Evolutionary conservation across 768 basidiomycete genomes (phyloP).

Genomic region (Amanita rimosa): DNA sequence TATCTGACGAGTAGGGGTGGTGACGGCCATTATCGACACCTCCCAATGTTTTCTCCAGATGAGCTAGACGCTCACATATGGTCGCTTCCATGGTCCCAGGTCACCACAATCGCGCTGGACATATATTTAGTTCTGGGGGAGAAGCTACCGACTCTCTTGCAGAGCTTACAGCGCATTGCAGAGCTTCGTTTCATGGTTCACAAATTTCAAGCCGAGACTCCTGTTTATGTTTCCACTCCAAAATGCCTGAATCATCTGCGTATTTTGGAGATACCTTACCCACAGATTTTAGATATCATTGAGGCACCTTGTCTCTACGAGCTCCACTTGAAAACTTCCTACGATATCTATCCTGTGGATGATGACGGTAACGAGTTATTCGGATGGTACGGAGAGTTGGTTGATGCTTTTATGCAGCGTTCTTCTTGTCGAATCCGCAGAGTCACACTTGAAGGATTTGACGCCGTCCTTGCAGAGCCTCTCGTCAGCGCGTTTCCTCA

Average conservation of each 20-base stretch:
- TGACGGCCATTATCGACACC: too few relatives aligned
- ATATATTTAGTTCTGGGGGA: not conserved
- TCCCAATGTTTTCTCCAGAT: not conserved
- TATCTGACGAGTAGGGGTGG: not conserved
- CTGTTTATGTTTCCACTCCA: not conserved
- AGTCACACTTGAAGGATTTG: not conserved
- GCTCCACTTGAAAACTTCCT: not conserved
- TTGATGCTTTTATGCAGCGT: not conserved
- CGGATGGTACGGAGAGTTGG: not conserved
- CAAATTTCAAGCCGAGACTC: not conserved
- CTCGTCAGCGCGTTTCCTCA: not conserved
- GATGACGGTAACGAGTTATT: not conserved
- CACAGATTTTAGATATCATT: not conserved
- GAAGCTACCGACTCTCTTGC: not conserved
- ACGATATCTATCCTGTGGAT: not conserved
- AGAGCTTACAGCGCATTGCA: not conserved
- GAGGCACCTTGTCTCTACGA: not conserved
- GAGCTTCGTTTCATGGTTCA: not conserved
- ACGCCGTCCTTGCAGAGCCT: not conserved
- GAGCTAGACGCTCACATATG: not conserved
- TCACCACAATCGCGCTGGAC: not conserved
- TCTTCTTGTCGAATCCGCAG: not conserved
- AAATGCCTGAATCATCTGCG: not conserved
- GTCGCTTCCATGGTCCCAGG: not conserved
- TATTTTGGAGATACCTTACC: not conserved